phyloP scores from a whole-genome alignment of 2,329 filamentous ascomycete species.

The Calonectria naviculata region DNA sequence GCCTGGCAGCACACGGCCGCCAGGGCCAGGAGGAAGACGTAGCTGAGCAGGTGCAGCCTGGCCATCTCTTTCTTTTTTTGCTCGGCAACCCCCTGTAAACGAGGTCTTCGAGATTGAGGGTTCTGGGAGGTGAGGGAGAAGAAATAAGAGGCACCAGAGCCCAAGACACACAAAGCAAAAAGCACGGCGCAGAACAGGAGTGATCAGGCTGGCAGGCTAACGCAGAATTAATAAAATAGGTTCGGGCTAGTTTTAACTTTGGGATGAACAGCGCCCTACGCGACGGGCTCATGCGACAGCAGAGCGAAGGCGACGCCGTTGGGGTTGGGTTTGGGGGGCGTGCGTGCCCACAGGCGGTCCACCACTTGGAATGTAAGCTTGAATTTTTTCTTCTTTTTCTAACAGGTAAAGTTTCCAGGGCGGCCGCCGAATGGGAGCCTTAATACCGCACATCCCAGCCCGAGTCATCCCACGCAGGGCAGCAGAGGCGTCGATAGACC shows the following conservation, averaged over 20 bases:
- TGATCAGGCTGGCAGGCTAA: background rate
- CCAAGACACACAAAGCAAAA: background rate
- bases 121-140: background rate
- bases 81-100: too few species aligned
- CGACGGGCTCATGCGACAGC: background rate
- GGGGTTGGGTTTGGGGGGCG: too few species aligned
- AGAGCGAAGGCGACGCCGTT: background rate
- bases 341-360: background rate
- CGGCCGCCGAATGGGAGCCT: background rate
- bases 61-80: too few species aligned
- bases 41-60: background rate
- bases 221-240: background rate
- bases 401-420: background rate
- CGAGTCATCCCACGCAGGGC: background rate
- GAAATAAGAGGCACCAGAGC: too few species aligned
- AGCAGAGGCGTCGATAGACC: constrained; percentile 14
- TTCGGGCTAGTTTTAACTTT: background rate
- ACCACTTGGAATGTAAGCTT: constrained; percentile 1
- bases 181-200: background rate
- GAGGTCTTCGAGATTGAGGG: too few species aligned
- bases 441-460: background rate
- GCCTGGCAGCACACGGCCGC: constrained; percentile 25
- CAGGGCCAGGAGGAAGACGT: constrained; percentile 12
- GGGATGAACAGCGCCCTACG: background rate
- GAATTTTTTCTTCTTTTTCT: constrained; percentile 1